Conservation (phyloP, 768 basidiomycete species). For the Hebeloma cylindrosporum region DNA sequence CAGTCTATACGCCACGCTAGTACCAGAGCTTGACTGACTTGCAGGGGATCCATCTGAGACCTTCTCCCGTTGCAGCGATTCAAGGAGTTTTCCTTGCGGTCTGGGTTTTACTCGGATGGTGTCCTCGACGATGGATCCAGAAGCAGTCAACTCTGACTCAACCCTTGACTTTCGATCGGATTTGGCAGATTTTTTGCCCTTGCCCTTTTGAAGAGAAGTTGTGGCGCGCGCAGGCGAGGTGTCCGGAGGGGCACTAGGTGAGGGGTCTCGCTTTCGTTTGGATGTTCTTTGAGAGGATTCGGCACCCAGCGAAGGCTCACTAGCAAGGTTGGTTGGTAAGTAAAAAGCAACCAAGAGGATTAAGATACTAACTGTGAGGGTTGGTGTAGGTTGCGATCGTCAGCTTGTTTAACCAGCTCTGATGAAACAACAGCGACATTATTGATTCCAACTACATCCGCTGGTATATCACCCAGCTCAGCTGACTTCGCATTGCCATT, state of each 20-base stretch:
- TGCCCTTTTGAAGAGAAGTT: conserved; percentile 10
- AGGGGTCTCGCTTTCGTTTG: conserved; percentile 18
- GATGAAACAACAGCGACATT: not conserved
- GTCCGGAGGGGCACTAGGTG: not conserved
- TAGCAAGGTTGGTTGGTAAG: conserved; percentile 5
- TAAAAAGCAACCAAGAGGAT: not conserved
- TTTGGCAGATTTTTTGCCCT: conserved; percentile 12
- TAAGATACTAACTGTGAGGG: not conserved
- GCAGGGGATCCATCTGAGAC: conserved; percentile 6
- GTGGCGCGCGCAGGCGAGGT: conserved; percentile 6
- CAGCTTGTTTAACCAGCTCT: too few relatives aligned
- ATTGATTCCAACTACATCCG: conserved; percentile 1
- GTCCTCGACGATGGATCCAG: conserved; percentile 15
- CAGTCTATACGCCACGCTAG: conserved; percentile 37
- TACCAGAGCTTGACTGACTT: conserved; percentile 35
- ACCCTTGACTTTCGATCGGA: conserved; percentile 11
- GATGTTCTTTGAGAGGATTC: conserved; percentile 8
- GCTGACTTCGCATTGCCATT: too few relatives aligned
- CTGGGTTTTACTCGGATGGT: conserved; percentile 25
- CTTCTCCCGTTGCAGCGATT: conserved; percentile 1
- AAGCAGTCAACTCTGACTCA: conserved; percentile 3
- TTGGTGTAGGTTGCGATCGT: too few relatives aligned
- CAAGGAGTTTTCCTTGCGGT: conserved; percentile 29
- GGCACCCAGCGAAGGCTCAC: not conserved
- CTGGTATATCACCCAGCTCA: too few relatives aligned